A percentile compares a stretch with the other conserved stretches of the same genome.
These are phyloP conservation scores for Verbascum thapsus DNA, from an alignment of 257 asterid genomes.

Conservation along the genomic window DNA sequence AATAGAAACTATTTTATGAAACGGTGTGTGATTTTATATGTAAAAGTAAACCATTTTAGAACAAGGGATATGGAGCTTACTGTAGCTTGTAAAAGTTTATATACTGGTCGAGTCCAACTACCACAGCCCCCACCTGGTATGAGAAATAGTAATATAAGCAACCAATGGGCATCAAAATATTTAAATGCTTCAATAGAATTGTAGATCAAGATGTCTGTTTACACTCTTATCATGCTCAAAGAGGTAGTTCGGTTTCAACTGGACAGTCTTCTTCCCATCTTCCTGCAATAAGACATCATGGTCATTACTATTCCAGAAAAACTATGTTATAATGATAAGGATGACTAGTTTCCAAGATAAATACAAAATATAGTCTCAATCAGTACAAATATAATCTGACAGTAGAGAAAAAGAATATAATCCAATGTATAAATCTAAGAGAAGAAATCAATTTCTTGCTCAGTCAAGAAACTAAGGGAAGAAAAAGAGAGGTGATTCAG, in stretches of 20 bases:
- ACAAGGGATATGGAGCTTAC: conserved; percentile 47
- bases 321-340: neutral
- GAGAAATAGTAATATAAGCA: conserved; percentile 25
- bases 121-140: conserved; percentile 95
- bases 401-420: no score
- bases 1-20: neutral
- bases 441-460: neutral
- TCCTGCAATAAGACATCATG: conserved; percentile 51
- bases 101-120: conserved; percentile 83
- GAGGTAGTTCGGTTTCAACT: conserved; percentile 55
- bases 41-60: neutral
- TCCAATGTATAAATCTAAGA: no score
- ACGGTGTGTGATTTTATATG: conserved; percentile 17
- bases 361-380: neutral
- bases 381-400: no score
- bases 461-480: neutral
- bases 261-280: conserved; percentile 68
- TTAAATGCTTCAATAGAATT: conserved; percentile 16
- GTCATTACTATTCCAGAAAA: conserved; percentile 21
- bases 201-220: conserved; percentile 33
- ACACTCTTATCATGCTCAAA: conserved; percentile 83
- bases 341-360: conserved; percentile 2
- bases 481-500: neutral
- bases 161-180: conserved; percentile 21
- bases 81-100: conserved; percentile 89